These are phyloP conservation scores for Dysphania ambrosioides DNA, from an alignment of 148 eudicot genomes.

Conservation along the genomic window DNA sequence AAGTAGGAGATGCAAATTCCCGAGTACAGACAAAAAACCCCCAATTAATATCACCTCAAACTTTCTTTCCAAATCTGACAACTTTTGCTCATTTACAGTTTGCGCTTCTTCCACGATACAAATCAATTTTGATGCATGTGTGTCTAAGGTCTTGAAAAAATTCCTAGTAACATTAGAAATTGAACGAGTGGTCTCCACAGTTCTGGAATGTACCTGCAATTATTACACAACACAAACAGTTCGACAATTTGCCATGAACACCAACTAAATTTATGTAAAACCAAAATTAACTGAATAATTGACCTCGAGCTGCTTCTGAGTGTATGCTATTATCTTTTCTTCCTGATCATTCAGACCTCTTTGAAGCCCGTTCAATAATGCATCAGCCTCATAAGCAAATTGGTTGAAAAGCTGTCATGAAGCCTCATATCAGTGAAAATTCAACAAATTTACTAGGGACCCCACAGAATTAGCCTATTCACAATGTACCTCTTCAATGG, in stretches of 20 bases:
- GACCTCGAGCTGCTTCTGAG: constrained; percentile 80
- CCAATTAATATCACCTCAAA: constrained; percentile 60
- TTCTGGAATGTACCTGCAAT: constrained; percentile 85
- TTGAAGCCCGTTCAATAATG: constrained; percentile 73
- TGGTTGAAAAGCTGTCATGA: constrained; percentile 68
- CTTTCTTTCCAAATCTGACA: constrained; percentile 79
- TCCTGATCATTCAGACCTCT: constrained; percentile 66
- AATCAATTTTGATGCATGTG: constrained; percentile 73
- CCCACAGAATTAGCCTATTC: not conserved
- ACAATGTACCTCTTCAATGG: constrained; percentile 56
- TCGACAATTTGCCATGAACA: not conserved
- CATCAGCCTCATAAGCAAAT: constrained; percentile 81
- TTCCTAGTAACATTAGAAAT: constrained; percentile 67
- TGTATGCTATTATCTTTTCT: constrained; percentile 62
- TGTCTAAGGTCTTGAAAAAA: constrained; percentile 70
- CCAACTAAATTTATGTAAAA: not conserved
- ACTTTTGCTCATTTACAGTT: constrained; percentile 61
- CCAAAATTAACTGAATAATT: constrained; percentile 8
- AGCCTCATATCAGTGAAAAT: constrained; percentile 21
- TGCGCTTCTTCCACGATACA: constrained; percentile 80
- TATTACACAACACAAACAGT: not conserved
- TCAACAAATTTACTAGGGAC: not conserved
- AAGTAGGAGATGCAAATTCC: constrained; percentile 13
- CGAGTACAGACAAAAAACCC: constrained; percentile 4
- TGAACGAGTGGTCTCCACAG: constrained; percentile 72